Evolutionary conservation across 192 early-diverging fungal species (phyloP).

Genomic region (Umbelopsis vinacea): DNA sequence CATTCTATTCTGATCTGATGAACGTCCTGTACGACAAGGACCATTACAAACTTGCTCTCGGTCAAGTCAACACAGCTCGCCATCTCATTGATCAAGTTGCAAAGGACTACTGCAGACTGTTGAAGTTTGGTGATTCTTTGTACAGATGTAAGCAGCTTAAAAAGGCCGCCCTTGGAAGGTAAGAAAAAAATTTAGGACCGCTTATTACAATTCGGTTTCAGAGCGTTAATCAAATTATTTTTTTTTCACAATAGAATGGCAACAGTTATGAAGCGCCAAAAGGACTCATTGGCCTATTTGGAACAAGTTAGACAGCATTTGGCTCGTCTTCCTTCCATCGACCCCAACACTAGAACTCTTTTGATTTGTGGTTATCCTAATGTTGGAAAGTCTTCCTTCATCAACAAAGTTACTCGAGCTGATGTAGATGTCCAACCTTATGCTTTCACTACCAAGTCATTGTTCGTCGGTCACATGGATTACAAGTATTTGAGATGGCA

Average conservation of each 20-base stretch:
- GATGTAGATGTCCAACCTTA: conserved; percentile 99
- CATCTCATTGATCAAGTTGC: conserved; percentile 97
- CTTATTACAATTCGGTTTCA: background rate
- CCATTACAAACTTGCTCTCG: conserved; percentile 99
- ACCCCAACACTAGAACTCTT: conserved; percentile 99
- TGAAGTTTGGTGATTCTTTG: conserved; percentile 99
- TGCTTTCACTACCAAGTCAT: conserved; percentile 99
- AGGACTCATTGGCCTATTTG: conserved; percentile 94
- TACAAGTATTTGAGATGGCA: conserved; percentile 99
- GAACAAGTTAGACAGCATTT: conserved; percentile 99
- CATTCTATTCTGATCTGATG: conserved; percentile 99
- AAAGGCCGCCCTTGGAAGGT: conserved; percentile 92
- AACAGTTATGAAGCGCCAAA: conserved; percentile 99
- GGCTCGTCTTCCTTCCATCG: conserved; percentile 97
- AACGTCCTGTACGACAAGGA: conserved; percentile 99
- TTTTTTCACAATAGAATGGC: conserved; percentile 80
- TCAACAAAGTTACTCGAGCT: conserved; percentile 98
- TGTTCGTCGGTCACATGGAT: conserved; percentile 99
- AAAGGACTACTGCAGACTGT: conserved; percentile 95
- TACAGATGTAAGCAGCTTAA: conserved; percentile 99
- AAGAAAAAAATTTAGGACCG: conserved; percentile 24
- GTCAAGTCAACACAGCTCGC: conserved; percentile 97
- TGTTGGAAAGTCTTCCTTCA: conserved; percentile 97
- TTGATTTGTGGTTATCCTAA: conserved; percentile 99
- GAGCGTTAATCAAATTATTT: conserved; percentile 7